A percentile compares a stretch with the other conserved stretches of the same genome.
phyloP scores from a whole-genome alignment of 2,329 filamentous ascomycete species.

The Pseudocercospora vitis region DNA sequence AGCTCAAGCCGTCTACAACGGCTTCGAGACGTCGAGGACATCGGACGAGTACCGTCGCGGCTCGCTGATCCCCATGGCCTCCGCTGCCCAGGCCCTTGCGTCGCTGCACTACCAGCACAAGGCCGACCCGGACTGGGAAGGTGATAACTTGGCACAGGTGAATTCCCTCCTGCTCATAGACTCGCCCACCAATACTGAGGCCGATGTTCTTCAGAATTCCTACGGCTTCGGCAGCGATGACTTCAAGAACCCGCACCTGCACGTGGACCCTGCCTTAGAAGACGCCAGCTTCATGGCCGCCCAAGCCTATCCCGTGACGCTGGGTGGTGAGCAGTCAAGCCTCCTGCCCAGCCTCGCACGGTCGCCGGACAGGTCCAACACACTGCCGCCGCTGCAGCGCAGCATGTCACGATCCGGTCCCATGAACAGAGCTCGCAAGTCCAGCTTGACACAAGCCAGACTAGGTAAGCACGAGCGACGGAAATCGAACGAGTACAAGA shows the following conservation, averaged over 20 bases:
- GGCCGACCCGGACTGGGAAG: constrained; percentile 73
- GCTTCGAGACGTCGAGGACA: constrained; percentile 51
- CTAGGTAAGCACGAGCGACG: constrained; percentile 78
- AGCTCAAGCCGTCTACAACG: constrained; percentile 57
- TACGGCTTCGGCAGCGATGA: constrained; percentile 39
- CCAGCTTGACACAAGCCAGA: constrained; percentile 77
- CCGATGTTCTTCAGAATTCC: constrained; percentile 41
- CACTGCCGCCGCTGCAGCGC: constrained; percentile 78
- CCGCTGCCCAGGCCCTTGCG: constrained; percentile 81
- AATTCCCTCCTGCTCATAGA: constrained; percentile 37
- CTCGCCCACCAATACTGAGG: constrained; percentile 40
- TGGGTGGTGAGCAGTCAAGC: constrained; percentile 60
- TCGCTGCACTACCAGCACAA: constrained; percentile 75
- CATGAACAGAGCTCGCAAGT: constrained; percentile 73
- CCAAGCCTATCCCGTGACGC: constrained; percentile 48
- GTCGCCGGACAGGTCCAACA: constrained; percentile 84
- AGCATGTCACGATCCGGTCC: constrained; percentile 56
- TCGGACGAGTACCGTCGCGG: constrained; percentile 68
- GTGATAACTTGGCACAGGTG: constrained; percentile 42
- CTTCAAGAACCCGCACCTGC: constrained; percentile 34
- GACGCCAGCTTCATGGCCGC: constrained; percentile 54
- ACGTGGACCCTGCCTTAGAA: constrained; percentile 53
- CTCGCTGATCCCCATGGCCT: constrained; percentile 66
- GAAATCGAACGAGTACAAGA: constrained; percentile 71
- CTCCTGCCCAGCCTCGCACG: constrained; percentile 76